Base-by-base conservation (phyloP, 805 yeast genomes). In the Schwanniomyces polymorphus region DNA sequence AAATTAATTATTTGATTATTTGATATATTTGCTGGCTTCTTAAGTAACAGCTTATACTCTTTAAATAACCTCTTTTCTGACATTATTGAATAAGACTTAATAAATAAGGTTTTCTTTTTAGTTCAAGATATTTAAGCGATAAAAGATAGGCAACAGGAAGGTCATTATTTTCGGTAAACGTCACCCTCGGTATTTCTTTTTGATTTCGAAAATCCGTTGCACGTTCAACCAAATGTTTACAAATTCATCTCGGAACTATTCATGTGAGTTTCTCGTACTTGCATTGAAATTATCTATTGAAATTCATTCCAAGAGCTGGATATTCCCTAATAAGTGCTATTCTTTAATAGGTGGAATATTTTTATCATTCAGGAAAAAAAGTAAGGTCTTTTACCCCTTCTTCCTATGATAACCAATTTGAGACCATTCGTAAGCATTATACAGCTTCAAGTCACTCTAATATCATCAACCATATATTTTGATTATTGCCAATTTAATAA, bases 1-100 rank as follows among this genome's bases (percentile, higher is more conserved):
- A 84, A 63, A 2, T 54, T 38, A 4, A 73, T 44, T 7, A 82
- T 74, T 51, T 71, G 76, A 11, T 59, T 70, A 46, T 70, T 70
- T 12, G 62, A 31, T 1, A 27, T 27, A 37, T 44, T 47, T 8
- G 70, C 65, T 0, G 71, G 72, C 18, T 43, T 52, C 44, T 64
- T 63, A 17, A 42, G 40, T 43, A 70, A 63, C 58, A 61, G 75
- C 28, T 61, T 64, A 48, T 57, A 61, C 55, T 73, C 78, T 44
- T 69, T 67, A 45, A 72, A 61, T 16, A 73, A 57, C 40, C 78
- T 58, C 53, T 67, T 70, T 47, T 73, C 75, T 11, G 76, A 65
- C 78, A 72, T 72, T 16, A 12, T 31, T 7, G 8, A 4, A 14
- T 7, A 31, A n/a, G 5, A 17, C 21, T 14, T 6, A 2, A 31